Base-by-base conservation (phyloP, 2,329 filamentous ascomycete genomes). In the Claviceps lovelessii region DNA sequence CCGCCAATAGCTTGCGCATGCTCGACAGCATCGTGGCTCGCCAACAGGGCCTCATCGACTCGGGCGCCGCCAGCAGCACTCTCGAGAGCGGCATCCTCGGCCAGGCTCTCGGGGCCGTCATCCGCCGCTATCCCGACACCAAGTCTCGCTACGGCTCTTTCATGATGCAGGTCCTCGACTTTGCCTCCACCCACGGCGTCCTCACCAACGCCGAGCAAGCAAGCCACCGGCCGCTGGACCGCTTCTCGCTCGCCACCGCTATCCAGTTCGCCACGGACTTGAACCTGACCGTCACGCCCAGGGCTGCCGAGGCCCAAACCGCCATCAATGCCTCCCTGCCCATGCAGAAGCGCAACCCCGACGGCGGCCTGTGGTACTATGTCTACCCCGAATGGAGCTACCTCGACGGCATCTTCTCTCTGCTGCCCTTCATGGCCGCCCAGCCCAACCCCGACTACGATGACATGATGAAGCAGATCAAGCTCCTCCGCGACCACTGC, bases 391-490 rank as follows among this genome's bases (percentile, higher is more conserved):
- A 78, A 53, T 75, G 75, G 70, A 75, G 73, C 60, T 79, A 78
- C 58, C 65, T 77, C 4, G 76, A 80, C 58, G 76, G 76, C 56
- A 75, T 78, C 70, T 77, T 71, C 66, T 76, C 73, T 0, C 65
- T 74, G 10, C 66, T 70, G 8, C 71, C 75, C 0, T 78, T 74
- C 59, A 61, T 60, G 58, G 60, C 62, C 6, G 46, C 57, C 9
- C 55, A 46, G 19, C 42, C 53, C 28, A 7, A 13, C 31, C 47
- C 55, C 10, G 58, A 62, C 48, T 55, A 59, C 48, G 56, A 55
- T 2, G 61, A 61, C 51, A 63, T 63, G 55, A 45, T 53, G 37
- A 51, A 59, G 28, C 62, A 64, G 52, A 17, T 63, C 10, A 45
- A 42, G 2, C 55, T 64, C 10, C 46, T 64, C 39, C 15, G 57